phyloP scores from a whole-genome alignment of 1,284 basidiomycete genomes.

The Marasmius oreades region DNA sequence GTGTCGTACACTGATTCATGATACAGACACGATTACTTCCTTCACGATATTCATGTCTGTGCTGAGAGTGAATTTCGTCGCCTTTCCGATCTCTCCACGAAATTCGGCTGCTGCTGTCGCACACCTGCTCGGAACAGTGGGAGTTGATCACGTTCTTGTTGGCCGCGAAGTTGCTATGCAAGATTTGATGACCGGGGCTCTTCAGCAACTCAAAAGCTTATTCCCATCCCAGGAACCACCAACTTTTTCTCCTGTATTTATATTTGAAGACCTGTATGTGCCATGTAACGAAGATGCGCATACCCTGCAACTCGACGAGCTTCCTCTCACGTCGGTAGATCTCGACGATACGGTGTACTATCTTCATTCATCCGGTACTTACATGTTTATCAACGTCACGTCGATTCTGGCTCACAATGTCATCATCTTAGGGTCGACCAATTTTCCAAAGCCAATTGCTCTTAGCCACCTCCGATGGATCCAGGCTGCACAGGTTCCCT shows the following conservation, averaged over 20 bases:
- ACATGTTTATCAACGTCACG: not conserved
- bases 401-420: not conserved
- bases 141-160: conserved; percentile 15
- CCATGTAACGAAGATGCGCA: not conserved
- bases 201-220: conserved; percentile 6
- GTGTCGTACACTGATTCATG: no score
- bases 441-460: conserved; percentile 21
- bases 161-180: conserved; percentile 16
- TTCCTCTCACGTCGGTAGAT: conserved; percentile 12
- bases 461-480: conserved; percentile 15
- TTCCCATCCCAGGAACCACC: conserved; percentile 1
- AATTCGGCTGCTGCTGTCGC: conserved; percentile 22
- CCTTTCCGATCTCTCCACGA: no score
- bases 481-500: conserved; percentile 14
- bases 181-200: conserved; percentile 16
- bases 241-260: conserved; percentile 9
- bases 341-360: conserved; percentile 17
- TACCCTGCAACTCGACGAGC: not conserved
- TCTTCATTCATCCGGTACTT: conserved; percentile 28
- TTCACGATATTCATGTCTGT: conserved; percentile 15
- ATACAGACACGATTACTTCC: conserved; percentile 19
- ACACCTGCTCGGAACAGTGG: conserved; percentile 13
- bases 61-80: conserved; percentile 15
- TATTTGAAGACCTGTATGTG: conserved; percentile 15
- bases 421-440: conserved; percentile 17